Percentiles rank a stretch among this genome's conserved stretches.
These are phyloP conservation scores for Podaxis sp. DNA, from an alignment of 768 basidiomycete genomes.

Conservation along the genomic window DNA sequence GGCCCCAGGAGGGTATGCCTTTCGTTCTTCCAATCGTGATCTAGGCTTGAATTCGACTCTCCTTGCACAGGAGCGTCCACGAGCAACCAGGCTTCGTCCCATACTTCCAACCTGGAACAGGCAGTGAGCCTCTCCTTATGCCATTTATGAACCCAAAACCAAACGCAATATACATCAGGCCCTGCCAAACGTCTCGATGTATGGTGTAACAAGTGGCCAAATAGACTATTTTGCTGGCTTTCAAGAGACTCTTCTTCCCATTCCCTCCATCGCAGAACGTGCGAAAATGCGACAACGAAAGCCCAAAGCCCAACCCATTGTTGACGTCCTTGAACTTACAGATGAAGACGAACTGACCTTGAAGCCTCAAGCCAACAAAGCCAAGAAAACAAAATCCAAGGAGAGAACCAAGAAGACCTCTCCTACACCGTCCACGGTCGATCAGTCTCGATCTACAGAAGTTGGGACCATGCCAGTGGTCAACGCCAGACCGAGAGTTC, in stretches of 20 bases:
- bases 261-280: constrained; percentile 50
- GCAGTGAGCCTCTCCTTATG: neutral
- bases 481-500: constrained; percentile 11
- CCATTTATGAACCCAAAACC: neutral
- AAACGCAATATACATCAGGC: neutral
- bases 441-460: neutral
- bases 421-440: neutral
- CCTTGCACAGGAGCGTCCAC: neutral
- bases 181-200: neutral
- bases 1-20: constrained; percentile 3
- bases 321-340: constrained; percentile 20
- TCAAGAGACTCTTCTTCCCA: constrained; percentile 12
- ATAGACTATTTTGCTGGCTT: constrained; percentile 17
- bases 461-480: neutral
- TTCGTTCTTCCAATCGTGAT: neutral
- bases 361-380: constrained; percentile 12
- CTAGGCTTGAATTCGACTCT: constrained; percentile 1
- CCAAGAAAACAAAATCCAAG: constrained; percentile 20
- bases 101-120: neutral
- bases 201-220: neutral
- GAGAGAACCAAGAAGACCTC: constrained; percentile 16
- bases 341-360: constrained; percentile 16
- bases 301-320: neutral
- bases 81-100: neutral
- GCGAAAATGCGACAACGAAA: constrained; percentile 53